phyloP scores from a whole-genome alignment of 2,329 filamentous ascomycete species.

The Fusarium nodosum region DNA sequence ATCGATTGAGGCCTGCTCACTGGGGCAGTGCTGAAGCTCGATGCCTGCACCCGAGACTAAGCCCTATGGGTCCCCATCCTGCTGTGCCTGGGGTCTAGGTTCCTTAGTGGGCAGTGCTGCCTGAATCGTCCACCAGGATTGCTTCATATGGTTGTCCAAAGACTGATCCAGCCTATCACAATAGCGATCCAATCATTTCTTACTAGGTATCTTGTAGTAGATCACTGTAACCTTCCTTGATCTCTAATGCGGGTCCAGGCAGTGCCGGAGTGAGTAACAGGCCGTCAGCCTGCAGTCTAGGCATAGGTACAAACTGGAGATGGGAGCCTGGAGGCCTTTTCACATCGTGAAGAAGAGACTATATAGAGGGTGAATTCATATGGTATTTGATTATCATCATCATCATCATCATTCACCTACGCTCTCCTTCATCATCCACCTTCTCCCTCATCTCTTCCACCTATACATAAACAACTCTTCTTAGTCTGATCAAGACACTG shows the following conservation, averaged over 20 bases:
- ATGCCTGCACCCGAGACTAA: constrained; percentile 17
- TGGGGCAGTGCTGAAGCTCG: constrained; percentile 2
- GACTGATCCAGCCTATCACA: constrained; percentile 7
- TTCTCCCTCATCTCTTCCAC: background rate
- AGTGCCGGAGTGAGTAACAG: constrained; percentile 39
- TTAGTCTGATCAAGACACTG: background rate
- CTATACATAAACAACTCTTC: background rate
- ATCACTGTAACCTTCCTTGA: background rate
- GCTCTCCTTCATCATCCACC: background rate
- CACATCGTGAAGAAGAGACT: background rate
- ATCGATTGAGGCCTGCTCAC: constrained; percentile 1
- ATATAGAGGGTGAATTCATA: constrained; percentile 16
- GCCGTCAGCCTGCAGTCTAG: constrained; percentile 9
- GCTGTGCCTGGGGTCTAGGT: constrained; percentile 24
- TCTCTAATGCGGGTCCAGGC: constrained; percentile 2
- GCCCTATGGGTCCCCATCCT: constrained; percentile 19
- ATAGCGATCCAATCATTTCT: no score
- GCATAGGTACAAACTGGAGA: background rate
- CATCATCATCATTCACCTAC: background rate
- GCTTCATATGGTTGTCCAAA: constrained; percentile 8
- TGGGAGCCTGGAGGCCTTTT: background rate
- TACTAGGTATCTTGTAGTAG: background rate
- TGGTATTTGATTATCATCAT: background rate
- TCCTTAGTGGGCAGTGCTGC: constrained; percentile 24
- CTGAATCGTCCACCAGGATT: constrained; percentile 2